Percentiles rank a stretch among this genome's conserved stretches.
These are phyloP conservation scores for Xanthoparmelia taractica DNA, from an alignment of 495 filamentous ascomycete species.

Conservation along the genomic window DNA sequence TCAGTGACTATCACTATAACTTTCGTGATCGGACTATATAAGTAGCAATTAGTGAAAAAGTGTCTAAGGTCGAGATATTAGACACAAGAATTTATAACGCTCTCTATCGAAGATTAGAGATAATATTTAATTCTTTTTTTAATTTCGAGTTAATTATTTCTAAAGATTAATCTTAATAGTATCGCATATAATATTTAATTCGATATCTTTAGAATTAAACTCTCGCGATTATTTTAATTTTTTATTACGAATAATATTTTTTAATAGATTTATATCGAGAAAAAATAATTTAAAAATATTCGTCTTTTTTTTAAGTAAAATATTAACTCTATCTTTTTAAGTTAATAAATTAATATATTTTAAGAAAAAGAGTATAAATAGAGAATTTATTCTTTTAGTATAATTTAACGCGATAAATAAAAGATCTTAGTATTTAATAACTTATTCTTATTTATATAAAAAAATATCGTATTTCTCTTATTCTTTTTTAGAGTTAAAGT, in stretches of 20 bases:
- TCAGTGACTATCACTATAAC: conserved; percentile 27
- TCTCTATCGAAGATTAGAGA: conserved; percentile 1
- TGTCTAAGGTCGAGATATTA: conserved; percentile 13
- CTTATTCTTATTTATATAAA: background rate
- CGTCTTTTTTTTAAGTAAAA: background rate
- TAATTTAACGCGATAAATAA: background rate
- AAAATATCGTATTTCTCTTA: background rate
- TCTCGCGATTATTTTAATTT: conserved; percentile 6
- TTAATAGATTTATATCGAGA: conserved; percentile 14
- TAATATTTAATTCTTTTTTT: background rate
- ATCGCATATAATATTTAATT: conserved; percentile 4
- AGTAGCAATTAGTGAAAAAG: background rate
- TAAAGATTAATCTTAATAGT: background rate
- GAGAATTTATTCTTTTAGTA: background rate
- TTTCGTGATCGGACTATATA: conserved; percentile 11
- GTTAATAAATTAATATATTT: background rate
- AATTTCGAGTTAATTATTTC: background rate
- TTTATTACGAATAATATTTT: background rate
- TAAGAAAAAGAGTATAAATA: background rate
- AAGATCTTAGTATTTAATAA: background rate
- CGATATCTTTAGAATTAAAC: background rate
- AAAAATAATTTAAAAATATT: conserved; percentile 22
- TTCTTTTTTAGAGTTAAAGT: background rate
- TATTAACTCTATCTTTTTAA: background rate
- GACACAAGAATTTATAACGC: background rate